Evolutionary conservation across 2,329 filamentous ascomycete species (phyloP), one percentile per base, ranked within the genome.

Genomic region (Ophiosphaerella korrae): DNA sequence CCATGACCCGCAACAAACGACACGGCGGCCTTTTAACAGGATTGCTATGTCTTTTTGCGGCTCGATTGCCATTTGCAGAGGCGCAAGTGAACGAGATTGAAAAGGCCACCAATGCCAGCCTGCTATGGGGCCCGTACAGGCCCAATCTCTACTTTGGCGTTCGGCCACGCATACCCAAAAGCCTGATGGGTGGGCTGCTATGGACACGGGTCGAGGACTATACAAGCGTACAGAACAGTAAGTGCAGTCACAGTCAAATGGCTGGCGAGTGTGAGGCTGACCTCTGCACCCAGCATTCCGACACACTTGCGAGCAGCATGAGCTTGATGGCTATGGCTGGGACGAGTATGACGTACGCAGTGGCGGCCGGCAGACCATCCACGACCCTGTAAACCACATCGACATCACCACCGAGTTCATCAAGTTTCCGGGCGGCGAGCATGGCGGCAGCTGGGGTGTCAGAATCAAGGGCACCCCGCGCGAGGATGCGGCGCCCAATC

Each of bases 271-370:
- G 14, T 21, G n/a, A 34, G 40, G 41, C 51, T 47, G 31, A 70
- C 61, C 52, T n/a, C 53, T 16, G 3, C 16, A 23, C 46, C 2
- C 69, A 94, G 90, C 87, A 64, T 88, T 97, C 65, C 87, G 94
- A 58, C 92, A 96, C 73, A 97, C 94, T 0, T 99, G 94, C 76
- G 94, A 97, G 74, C 94, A 99, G 73, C 85, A 94, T 72, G 91
- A 95, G 72, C 96, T 99, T 83, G 88, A 86, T 41, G 93, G 93
- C 48, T 99, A 99, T 73, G 94, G 94, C 55, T 99, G 94, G 94
- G 92, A 97, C 66, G 90, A 96, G 72, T 99, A 95, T 73, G 94
- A 99, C 75, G 87, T 92, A 18, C 84, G 94, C 50, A 88, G 82
- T 49, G 94, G 94, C 55, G 94, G 94, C 48, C 82, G 89, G 18